Percentiles rank a stretch among this genome's conserved stretches.
Evolutionary conservation across 2,329 filamentous ascomycete genomes (phyloP).

Genomic region (Trichoderma polysporum): DNA sequence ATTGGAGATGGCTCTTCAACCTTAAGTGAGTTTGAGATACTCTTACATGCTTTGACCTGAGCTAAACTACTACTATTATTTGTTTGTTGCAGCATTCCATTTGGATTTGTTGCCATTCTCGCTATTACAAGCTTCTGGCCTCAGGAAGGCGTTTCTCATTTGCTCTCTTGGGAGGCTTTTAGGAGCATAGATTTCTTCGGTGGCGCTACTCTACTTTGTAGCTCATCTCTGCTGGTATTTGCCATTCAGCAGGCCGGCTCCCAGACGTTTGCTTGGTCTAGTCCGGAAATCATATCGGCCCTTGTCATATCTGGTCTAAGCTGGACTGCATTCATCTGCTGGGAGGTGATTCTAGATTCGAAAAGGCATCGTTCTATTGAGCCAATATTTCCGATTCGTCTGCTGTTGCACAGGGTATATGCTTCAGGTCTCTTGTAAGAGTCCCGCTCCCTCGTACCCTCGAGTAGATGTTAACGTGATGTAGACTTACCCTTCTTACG

Average conservation of each 20-base stretch:
- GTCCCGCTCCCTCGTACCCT: background rate
- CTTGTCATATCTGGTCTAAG: conserved; percentile 48
- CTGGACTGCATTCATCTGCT: conserved; percentile 50
- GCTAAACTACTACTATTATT: conserved; percentile 18
- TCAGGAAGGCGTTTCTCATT: conserved; percentile 34
- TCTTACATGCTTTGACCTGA: background rate
- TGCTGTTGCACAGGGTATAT: conserved; percentile 51
- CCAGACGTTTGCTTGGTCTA: conserved; percentile 51
- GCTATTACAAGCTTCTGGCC: conserved; percentile 50
- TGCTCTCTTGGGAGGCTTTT: conserved; percentile 44
- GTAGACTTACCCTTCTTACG: conserved; percentile 54
- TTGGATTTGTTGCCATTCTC: conserved; percentile 47
- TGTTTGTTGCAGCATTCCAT: conserved; percentile 44
- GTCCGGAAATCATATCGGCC: conserved; percentile 49
- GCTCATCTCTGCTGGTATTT: conserved; percentile 55
- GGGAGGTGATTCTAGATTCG: conserved; percentile 49
- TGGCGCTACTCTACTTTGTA: conserved; percentile 49
- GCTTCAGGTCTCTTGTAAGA: conserved; percentile 51
- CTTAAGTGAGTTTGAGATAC: conserved; percentile 51
- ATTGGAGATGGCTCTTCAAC: conserved; percentile 62
- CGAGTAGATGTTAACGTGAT: conserved; percentile 22
- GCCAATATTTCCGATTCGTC: conserved; percentile 54
- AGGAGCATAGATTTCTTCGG: conserved; percentile 54
- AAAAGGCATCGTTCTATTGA: conserved; percentile 43
- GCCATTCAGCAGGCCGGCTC: conserved; percentile 58